Evolutionary conservation across 805 yeast genomes (phyloP), one percentile per base, ranked within the genome.

Genomic region (Kodamaea restingae): DNA sequence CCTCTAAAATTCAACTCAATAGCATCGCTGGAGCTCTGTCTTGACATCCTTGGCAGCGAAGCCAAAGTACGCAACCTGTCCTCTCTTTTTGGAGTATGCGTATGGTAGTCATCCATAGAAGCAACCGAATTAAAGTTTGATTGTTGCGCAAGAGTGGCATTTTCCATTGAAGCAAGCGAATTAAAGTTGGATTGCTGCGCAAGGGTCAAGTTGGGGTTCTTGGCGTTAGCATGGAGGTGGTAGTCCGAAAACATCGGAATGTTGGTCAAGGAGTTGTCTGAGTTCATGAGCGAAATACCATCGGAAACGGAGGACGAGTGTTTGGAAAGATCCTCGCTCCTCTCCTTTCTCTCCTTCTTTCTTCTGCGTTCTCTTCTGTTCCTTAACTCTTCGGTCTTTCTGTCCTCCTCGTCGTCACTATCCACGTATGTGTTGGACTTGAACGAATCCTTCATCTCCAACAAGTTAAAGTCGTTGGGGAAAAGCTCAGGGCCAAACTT

Each of bases 401-500:
- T 40, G 45, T 74, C 78, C 48, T 75, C 79, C 45, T 71, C 69
- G 43, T 70, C 75, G 41, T 75, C 80, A 40, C 71, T 66, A 42
- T 67, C 66, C 28, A 55, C 51, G 20, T 57, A 54, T 22, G 56
- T 44, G 12, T 43, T 45, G 22, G 55, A 45, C 36, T 62, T 63
- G 44, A 61, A 49, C 34, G 59, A 56, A 43, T 71, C 66, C 43
- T 69, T 71, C 45, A 71, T 58, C 40, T 74, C 74, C 38, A 73
- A 58, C 42, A 76, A 59, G 47, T 82, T 82, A 55, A 90, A 85
- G 61, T 90, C 96, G 32, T 64, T 58, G 4, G 95, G 91, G 71
- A 80, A 90, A 39, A 93, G 61, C 53, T 81, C 76, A 4, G 95
- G 93, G 0, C 97, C 98, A 42, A 81, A 74, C 32, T 75, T 78